A percentile compares a stretch with the other conserved stretches of the same genome.
These are phyloP conservation scores for Fraxinus dipetala DNA, from an alignment of 305 asterid species.

Conservation along the genomic window DNA sequence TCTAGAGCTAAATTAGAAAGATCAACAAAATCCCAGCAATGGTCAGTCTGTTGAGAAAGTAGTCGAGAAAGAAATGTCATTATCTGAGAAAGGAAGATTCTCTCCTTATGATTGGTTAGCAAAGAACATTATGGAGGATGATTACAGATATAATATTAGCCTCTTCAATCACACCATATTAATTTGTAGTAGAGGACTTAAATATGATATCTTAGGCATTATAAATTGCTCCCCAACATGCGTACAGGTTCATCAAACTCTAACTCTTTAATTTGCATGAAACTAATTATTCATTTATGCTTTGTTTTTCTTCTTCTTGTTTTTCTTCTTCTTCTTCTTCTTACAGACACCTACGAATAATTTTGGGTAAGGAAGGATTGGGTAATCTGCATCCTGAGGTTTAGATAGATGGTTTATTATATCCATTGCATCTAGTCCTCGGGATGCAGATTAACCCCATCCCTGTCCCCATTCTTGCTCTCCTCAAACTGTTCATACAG, in stretches of 20 bases:
- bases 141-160: slow-evolving; percentile 7
- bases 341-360: neutral
- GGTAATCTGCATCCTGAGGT: slow-evolving; percentile 70
- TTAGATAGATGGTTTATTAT: slow-evolving; percentile 26
- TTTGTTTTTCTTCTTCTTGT: neutral
- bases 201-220: slow-evolving; percentile 13
- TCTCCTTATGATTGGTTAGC: slow-evolving; percentile 24
- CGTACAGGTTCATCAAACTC: neutral
- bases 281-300: neutral
- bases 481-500: neutral
- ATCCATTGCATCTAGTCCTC: slow-evolving; percentile 43
- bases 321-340: neutral
- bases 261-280: neutral
- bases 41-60: neutral
- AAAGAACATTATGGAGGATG: slow-evolving; percentile 22
- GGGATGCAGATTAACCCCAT: slow-evolving; percentile 62
- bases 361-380: slow-evolving; percentile 29
- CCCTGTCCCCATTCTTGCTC: neutral
- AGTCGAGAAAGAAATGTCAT: slow-evolving; percentile 20
- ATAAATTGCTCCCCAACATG: slow-evolving; percentile 26
- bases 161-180: neutral
- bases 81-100: slow-evolving; percentile 23
- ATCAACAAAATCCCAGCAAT: neutral
- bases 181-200: neutral
- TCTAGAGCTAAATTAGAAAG: neutral